Base-by-base conservation (phyloP, 139 green algal genomes). In the Chlorokybus atmophyticus region DNA sequence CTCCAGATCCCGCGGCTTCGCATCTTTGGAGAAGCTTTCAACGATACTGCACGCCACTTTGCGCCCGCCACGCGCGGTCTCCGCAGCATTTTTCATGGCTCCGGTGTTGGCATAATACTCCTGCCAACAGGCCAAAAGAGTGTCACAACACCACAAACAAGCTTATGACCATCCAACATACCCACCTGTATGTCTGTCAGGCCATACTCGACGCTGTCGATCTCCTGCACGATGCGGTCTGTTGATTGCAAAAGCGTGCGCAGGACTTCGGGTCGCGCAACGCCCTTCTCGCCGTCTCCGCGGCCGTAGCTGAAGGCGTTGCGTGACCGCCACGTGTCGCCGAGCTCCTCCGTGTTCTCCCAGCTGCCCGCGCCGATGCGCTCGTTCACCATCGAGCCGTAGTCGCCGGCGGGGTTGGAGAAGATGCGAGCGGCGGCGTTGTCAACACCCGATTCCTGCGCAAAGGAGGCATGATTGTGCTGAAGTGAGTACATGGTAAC, bases 351-450 rank as follows among this genome's bases (percentile, higher is more conserved):
- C 5, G 84, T 79, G 35, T 75, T 74, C 57, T 86, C 73, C 81
- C 79, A 92, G 48, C 80, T 69, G 48, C 62, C 59, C 3, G 76
- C 64, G 0, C 90, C 90, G 29, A 98, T 85, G 4, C 88, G 75
- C 78, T 98, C 90, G 50, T 97, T 97, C 52, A 98, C 90, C 90
- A 98, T 98, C 40, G 75, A 88, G 29, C 90, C 90, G 56, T 95
- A 96, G 71, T 97, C 89, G 23, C 83, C 82, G 29, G 74, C 48
- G 4, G 88, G 88, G 66, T 96, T 95, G 52, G 76, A 91, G 77
- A 97, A 97, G 24, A 97, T 76, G 19, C 89, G 73, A 0, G 85
- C 76, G 4, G 75, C 68, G 27, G 56, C 19, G 1, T 71, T 4
- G 1, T 72, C 48, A 38, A 92, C 53, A 4, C 84, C 88, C 4